Base-by-base conservation (phyloP, 2,329 filamentous ascomycete species). In the Keithomyces neogunnii region DNA sequence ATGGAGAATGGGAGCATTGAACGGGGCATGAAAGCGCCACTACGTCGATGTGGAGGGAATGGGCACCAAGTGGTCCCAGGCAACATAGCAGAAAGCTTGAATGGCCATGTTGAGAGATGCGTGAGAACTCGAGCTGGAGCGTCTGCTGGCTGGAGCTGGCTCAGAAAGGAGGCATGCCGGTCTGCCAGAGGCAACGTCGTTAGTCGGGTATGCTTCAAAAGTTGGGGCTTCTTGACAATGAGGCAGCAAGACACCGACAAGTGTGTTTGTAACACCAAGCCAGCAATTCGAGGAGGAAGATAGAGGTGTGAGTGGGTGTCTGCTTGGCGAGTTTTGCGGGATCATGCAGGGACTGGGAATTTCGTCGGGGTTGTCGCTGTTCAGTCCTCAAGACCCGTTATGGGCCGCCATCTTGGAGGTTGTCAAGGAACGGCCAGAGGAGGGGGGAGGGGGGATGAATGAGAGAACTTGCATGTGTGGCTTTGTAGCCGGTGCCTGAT, bases 291-390 rank as follows among this genome's bases (percentile, higher is more conserved):
- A 45, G 30, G 36, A 32, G 26, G 31, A 30, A 31, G 53, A 51
- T 52, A 50, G 47, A 43, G 31, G 32, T 48, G 43, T 47, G 45
- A 47, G 43, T 39, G 50, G 48, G 51, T 30, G 57, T 57, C 59
- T 54, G 54, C 53, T 56, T 52, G 56, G 56, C 53, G 19, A 19
- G 51, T 57, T 58, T 52, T 56, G 54, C 59, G 57, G 56, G 56
- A 60, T 60, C 61, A 64, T 64, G 62, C 62, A 64, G 62, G 62
- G 62, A 57, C 62, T 57, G 51, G 30, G 49, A 36, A 30, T 44
- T 44, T 30, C 40, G 40, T 30, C 40, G 40, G 40, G 26, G 40
- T 7, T 26, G 28, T 44, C 40, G 40, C 40, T 13, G 40, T n/a
- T 26, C 40, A 44, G 11, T 6, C n/a, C 39, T 6, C 26, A 13